Conservation (phyloP, 164 flowering plant species). For the Umbellularia californica region DNA sequence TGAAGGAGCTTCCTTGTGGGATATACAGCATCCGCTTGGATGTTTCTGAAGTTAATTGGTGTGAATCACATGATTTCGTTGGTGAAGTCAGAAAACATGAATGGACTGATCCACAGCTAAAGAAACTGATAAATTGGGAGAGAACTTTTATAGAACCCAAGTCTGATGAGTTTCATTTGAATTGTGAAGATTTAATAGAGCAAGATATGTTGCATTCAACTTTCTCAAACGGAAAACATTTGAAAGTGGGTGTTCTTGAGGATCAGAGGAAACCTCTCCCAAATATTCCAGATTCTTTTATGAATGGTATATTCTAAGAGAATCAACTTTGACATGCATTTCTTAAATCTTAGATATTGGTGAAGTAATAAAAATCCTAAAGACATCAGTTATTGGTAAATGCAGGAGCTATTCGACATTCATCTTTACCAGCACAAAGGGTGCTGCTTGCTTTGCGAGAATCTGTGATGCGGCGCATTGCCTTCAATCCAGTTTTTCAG, state of each 20-base stretch:
- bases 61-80: conserved; percentile 9
- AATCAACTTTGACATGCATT: background rate
- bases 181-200: conserved; percentile 1
- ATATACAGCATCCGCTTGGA: conserved; percentile 53
- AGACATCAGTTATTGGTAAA: conserved; percentile 8
- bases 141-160: conserved; percentile 60
- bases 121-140: conserved; percentile 73
- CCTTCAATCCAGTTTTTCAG: conserved; percentile 43
- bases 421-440: conserved; percentile 39
- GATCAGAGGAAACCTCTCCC: background rate
- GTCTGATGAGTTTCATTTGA: conserved; percentile 19
- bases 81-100: conserved; percentile 67
- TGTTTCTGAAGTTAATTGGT: conserved; percentile 17
- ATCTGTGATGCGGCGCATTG: conserved; percentile 60
- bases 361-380: background rate
- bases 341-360: conserved; percentile 3
- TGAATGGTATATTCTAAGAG: conserved; percentile 1
- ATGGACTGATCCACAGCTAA: conserved; percentile 52
- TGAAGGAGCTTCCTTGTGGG: conserved; percentile 98
- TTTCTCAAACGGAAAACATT: conserved; percentile 13
- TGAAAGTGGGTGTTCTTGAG: conserved; percentile 16
- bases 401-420: conserved; percentile 22
- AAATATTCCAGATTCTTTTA: conserved; percentile 9
- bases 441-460: conserved; percentile 60
- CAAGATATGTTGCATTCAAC: conserved; percentile 15